These are phyloP conservation scores for Dictyophora rubrovolvata DNA, from an alignment of 768 basidiomycete species.

Conservation along the genomic window DNA sequence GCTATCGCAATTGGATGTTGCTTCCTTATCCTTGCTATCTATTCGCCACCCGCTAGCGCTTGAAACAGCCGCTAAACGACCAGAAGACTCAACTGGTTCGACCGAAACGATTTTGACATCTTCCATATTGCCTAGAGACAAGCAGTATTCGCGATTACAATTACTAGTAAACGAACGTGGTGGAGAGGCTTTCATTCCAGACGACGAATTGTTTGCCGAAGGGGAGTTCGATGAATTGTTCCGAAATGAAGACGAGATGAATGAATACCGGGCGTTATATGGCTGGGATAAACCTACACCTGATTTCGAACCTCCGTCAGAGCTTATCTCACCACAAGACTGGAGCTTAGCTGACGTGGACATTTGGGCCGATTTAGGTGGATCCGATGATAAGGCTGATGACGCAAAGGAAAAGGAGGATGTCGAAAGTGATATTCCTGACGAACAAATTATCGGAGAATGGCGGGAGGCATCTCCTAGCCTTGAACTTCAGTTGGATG, in stretches of 20 bases:
- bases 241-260: conserved; percentile 42
- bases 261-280: conserved; percentile 28
- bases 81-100: neutral
- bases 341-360: neutral
- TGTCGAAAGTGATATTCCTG: neutral
- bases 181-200: conserved; percentile 42
- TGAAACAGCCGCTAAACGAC: neutral
- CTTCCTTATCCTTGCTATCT: conserved; percentile 6
- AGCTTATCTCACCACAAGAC: neutral
- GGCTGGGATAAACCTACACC: conserved; percentile 22
- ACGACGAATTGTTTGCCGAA: conserved; percentile 63
- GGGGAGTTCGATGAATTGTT: conserved; percentile 59
- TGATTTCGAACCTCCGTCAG: neutral
- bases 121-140: conserved; percentile 14
- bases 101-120: conserved; percentile 1
- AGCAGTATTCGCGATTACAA: conserved; percentile 55
- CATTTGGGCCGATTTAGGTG: neutral
- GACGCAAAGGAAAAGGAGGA: neutral
- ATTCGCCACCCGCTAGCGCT: neutral
- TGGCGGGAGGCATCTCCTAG: conserved; percentile 6
- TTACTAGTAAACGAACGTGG: conserved; percentile 49
- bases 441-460: conserved; percentile 6
- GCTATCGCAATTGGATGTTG: neutral
- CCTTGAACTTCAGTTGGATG: neutral
- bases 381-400: too few relatives aligned